Evolutionary conservation across 441 rosid genomes (phyloP), one percentile per base, ranked within the genome.

Genomic region (Manihot esculenta): DNA sequence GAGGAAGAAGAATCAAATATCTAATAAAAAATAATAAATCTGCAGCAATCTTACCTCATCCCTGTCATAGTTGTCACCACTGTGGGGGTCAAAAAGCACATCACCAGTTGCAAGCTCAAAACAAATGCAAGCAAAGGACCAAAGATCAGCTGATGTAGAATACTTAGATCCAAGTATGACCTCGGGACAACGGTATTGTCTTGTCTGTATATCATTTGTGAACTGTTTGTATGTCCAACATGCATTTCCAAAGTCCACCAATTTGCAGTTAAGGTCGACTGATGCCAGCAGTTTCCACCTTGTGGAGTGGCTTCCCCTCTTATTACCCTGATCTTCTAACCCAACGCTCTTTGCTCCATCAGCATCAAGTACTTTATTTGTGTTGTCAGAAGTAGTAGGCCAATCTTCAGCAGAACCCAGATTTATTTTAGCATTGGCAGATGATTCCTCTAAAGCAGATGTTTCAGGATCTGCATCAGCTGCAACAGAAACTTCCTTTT

Each of bases 191-290:
- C 92, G 80, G 68, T 89, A 89, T 66, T 89, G 92, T 70, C 94
- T 84, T 8, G 94, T 87, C 75, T 89, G 92, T 68, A 89, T 89
- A 73, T 89, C 94, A 74, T 78, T 85, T 21, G 94, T 89, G 51
- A 89, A 89, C 72, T 89, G 94, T 82, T 89, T 89, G 79, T 86
- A 81, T 13, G 92, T 89, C 94, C 94, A 89, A 77, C 92, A 89
- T 23, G 94, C 94, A 82, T 87, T 89, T 50, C 94, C 90, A 74
- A 89, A 89, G 73, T 89, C 94, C 21, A 89, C 94, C 84, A 89
- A 82, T 79, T 89, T 89, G 83, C 90, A 89, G 58, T 81, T 87
- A 47, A 86, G 72, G 63, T 87, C 88, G 66, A 79, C 79, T 62
- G 86, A 79, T 14, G 76, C 82, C 75, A 86, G 50, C 55, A 84